Evolutionary conservation across 176 grass and related monocot species (phyloP).

Genomic region (Ensete glaucum): DNA sequence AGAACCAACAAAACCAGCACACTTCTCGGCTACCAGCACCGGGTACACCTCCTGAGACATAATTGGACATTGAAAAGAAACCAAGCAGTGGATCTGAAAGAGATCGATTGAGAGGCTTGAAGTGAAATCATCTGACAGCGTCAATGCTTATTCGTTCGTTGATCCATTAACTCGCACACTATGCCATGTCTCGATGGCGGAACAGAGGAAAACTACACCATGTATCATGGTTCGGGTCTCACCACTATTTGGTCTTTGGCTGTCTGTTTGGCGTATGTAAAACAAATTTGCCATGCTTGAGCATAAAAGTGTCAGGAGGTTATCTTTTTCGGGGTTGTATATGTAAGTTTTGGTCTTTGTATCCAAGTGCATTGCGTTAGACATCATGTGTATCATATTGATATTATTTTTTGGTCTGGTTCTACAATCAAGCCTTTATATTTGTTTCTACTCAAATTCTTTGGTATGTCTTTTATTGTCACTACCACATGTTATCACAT

Average conservation of each 20-base stretch:
- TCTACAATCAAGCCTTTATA: not conserved
- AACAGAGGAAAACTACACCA: not conserved
- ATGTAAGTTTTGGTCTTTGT: conserved; percentile 1
- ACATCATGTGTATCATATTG: not conserved
- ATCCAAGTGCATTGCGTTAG: not conserved
- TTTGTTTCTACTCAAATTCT: not conserved
- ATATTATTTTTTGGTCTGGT: not conserved
- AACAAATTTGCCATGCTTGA: not conserved
- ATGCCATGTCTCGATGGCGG: no score
- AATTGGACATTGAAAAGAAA: not conserved
- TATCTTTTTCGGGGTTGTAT: not conserved
- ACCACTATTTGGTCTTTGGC: not conserved
- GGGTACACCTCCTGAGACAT: not conserved
- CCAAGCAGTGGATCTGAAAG: not conserved
- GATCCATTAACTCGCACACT: not conserved
- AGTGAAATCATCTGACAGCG: not conserved
- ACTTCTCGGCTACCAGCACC: not conserved
- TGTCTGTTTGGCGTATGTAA: not conserved
- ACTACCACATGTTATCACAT: no score
- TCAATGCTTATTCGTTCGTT: no score
- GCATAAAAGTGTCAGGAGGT: not conserved
- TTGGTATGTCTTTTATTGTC: not conserved
- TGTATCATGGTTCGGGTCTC: not conserved
- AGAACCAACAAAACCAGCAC: not conserved
- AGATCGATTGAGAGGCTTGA: not conserved